phyloP scores from a whole-genome alignment of 495 filamentous ascomycete species.

The Chaetomium tenue region DNA sequence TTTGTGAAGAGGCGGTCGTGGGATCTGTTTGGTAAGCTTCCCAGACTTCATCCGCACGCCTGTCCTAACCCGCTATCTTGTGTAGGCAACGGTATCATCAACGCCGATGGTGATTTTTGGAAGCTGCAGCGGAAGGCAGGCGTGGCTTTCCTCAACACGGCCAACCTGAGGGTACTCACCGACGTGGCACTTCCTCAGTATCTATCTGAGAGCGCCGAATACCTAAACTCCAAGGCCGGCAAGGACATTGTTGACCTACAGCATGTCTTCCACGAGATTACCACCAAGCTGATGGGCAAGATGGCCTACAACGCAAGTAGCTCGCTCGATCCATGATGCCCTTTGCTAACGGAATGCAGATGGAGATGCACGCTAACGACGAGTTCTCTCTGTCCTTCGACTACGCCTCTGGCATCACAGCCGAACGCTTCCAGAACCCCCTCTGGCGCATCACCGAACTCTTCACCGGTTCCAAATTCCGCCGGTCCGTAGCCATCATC shows the following conservation, averaged over 20 bases:
- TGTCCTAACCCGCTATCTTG: neutral
- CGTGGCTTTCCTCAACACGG: constrained; percentile 54
- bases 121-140: constrained; percentile 60
- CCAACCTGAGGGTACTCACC: constrained; percentile 56
- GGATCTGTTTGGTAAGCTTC: constrained; percentile 55
- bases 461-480: constrained; percentile 48
- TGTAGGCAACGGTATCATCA: constrained; percentile 60
- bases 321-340: neutral
- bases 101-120: constrained; percentile 61
- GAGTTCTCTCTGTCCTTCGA: constrained; percentile 58
- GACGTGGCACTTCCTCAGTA: constrained; percentile 55
- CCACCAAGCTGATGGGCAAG: constrained; percentile 58
- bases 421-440: constrained; percentile 61
- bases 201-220: constrained; percentile 40
- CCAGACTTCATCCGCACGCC: neutral
- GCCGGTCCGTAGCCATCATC: constrained; percentile 46
- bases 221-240: constrained; percentile 32
- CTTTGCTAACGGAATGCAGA: constrained; percentile 37
- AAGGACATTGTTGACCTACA: constrained; percentile 50
- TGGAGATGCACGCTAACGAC: constrained; percentile 59
- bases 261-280: constrained; percentile 57
- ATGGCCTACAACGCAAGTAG: constrained; percentile 57
- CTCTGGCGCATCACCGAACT: constrained; percentile 56
- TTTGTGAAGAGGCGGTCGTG: constrained; percentile 57
- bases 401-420: constrained; percentile 56